These are phyloP conservation scores for Globisporangium orthogonon DNA, from an alignment of 352 stramenopile genomes.

Conservation along the genomic window DNA sequence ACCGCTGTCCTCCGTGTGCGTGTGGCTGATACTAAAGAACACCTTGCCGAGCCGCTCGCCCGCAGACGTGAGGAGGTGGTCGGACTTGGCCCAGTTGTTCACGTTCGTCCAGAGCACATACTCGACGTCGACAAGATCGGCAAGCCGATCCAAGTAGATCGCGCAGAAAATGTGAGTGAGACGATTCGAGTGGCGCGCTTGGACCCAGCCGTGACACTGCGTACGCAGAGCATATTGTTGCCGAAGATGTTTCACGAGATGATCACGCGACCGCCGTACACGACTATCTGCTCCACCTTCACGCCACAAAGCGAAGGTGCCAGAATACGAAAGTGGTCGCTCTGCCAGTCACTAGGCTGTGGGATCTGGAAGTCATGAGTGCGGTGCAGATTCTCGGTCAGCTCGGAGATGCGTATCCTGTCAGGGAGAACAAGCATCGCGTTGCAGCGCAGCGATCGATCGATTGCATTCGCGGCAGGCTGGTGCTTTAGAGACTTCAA, in stretches of 20 bases:
- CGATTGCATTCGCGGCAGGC: no score
- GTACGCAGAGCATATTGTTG: not conserved
- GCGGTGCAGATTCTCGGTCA: slow-evolving; percentile 6
- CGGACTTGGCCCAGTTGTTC: slow-evolving; percentile 61
- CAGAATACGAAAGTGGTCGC: no score
- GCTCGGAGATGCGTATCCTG: slow-evolving; percentile 3
- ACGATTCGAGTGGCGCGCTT: no score
- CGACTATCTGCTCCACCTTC: slow-evolving; percentile 29
- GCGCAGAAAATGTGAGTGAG: not conserved
- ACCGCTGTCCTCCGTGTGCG: slow-evolving; percentile 38
- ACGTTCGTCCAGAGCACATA: slow-evolving; percentile 54
- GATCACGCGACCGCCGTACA: slow-evolving; percentile 44
- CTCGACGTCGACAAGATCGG: slow-evolving; percentile 45
- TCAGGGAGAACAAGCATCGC: not conserved
- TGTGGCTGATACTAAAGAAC: slow-evolving; percentile 65
- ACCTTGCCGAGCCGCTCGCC: slow-evolving; percentile 53
- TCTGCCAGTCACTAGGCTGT: not conserved
- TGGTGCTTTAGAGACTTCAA: no score
- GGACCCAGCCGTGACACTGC: not conserved
- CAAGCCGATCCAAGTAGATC: slow-evolving; percentile 18
- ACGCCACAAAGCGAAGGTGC: no score
- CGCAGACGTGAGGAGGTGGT: slow-evolving; percentile 52
- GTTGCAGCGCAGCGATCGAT: no score
- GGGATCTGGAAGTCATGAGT: slow-evolving; percentile 8
- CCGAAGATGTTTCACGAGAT: slow-evolving; percentile 55